phyloP scores from a whole-genome alignment of 306 rosid species.

The Psophocarpus tetragonolobus region DNA sequence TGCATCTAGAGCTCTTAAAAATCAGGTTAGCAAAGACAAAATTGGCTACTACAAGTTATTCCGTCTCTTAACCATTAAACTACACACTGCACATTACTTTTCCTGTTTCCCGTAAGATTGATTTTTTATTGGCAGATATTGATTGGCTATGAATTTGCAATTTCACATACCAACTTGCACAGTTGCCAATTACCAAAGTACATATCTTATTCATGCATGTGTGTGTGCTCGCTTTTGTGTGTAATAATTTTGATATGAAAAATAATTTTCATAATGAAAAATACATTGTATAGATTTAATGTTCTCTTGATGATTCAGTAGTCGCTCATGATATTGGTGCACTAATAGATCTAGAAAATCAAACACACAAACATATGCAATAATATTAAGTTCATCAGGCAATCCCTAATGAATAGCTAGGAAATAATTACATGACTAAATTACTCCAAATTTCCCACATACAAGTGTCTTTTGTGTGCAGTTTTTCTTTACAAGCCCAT shows the following conservation, averaged over 20 bases:
- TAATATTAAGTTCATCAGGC: neutral
- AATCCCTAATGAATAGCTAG: slow-evolving; percentile 9
- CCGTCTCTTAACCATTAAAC: neutral
- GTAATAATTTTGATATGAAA: neutral
- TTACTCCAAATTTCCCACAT: slow-evolving; percentile 8
- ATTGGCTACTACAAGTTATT: slow-evolving; percentile 14
- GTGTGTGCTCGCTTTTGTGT: neutral
- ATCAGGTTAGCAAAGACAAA: slow-evolving; percentile 50
- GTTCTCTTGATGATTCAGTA: neutral
- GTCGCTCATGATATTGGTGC: neutral
- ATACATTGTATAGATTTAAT: neutral
- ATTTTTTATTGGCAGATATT: neutral
- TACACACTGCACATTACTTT: neutral
- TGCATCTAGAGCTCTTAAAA: slow-evolving; percentile 70
- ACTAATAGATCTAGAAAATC: neutral
- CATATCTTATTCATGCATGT: neutral
- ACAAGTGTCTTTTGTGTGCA: slow-evolving; percentile 41
- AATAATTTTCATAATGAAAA: neutral
- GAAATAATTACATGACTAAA: slow-evolving; percentile 17
- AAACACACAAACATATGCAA: neutral
- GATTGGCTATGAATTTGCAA: neutral
- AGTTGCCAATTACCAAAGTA: neutral
- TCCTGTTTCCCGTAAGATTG: slow-evolving; percentile 5
- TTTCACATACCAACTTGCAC: neutral
- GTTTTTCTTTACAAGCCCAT: slow-evolving; percentile 84